Evolutionary conservation across 257 asterid genomes (phyloP), one percentile per base, ranked within the genome.

Genomic region (Petunia axillaris): DNA sequence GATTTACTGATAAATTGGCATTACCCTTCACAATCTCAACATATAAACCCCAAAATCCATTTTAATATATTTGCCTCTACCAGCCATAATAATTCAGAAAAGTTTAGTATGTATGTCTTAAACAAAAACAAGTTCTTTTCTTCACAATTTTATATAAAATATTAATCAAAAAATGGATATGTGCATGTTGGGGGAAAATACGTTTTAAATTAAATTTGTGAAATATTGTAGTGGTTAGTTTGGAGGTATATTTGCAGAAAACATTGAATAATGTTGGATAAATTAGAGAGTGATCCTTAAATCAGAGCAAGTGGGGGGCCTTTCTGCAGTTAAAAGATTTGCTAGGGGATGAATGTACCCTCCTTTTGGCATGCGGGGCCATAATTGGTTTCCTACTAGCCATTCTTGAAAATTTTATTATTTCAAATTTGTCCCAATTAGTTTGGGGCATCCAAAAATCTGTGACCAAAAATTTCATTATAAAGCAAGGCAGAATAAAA

Each of bases 241-340:
- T 79, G 74, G 83, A 81, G 52, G 86, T 64, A 78, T 70, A 81
- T 65, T 65, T 81, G 85, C 81, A 73, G 36, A 81, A 78, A 66
- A 78, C 85, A 87, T 84, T 90, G 89, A 85, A 81, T 85, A 76
- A 53, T 76, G 81, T 71, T 71, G 62, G 25, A 71, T 52, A 16
- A 37, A 79, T 79, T 71, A 8, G 35, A 70, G 2, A 67, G 3
- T 78, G 83, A 68, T 85, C 87, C 87, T 82, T 89, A 83, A 81
- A 86, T 81, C 81, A 57, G 82, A 16, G 80, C 91, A 84, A 75
- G 90, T 86, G 89, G 85, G 85, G 90, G 78, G 82, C 77, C 75
- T 76, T 52, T 76, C 55, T 62, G 80, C 77, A 80, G 79, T 71
- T 87, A 79, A 64, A 25, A 48, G 35, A 71, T 9, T 48, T 48